Percentiles rank a stretch among this genome's conserved stretches.
These are phyloP conservation scores for Cordyceps militaris DNA, from an alignment of 2,329 filamentous ascomycete genomes.

Conservation along the genomic window DNA sequence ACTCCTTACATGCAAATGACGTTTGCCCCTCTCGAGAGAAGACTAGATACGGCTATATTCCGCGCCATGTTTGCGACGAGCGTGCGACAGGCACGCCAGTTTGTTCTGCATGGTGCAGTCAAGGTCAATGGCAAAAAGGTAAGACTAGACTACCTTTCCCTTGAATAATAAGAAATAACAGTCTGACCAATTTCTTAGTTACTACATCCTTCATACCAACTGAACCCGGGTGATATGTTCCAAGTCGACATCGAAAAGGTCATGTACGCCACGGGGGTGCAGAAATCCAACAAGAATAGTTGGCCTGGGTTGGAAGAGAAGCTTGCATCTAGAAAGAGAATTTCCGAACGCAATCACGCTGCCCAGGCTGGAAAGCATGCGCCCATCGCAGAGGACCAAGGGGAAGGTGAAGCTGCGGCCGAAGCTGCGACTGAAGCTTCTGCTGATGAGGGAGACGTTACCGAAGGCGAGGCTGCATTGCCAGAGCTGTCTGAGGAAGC, in stretches of 20 bases:
- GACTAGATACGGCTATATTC: slow-evolving; percentile 92
- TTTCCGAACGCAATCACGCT: slow-evolving; percentile 17
- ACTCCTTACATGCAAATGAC: slow-evolving; percentile 97
- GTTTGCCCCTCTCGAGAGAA: slow-evolving; percentile 82
- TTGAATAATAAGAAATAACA: too few species aligned
- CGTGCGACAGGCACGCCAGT: slow-evolving; percentile 84
- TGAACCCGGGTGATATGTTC: slow-evolving; percentile 98
- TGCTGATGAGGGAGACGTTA: slow-evolving; percentile 16
- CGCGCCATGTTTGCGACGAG: slow-evolving; percentile 91
- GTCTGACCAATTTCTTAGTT: slow-evolving; percentile 51
- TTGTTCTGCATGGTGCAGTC: slow-evolving; percentile 86
- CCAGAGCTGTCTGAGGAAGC: slow-evolving; percentile 3
- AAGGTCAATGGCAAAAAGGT: slow-evolving; percentile 97
- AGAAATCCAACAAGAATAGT: slow-evolving; percentile 42
- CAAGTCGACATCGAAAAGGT: slow-evolving; percentile 87
- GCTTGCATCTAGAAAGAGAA: slow-evolving; percentile 22
- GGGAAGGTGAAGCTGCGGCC: neutral
- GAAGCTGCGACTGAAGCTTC: slow-evolving; percentile 13
- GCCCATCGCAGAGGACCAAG: neutral
- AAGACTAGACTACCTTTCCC: slow-evolving; percentile 6
- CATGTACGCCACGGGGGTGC: slow-evolving; percentile 74
- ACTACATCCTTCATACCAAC: slow-evolving; percentile 81
- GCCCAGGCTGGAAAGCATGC: slow-evolving; percentile 14
- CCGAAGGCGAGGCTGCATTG: slow-evolving; percentile 12
- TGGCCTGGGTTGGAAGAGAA: slow-evolving; percentile 20